Base-by-base conservation (phyloP, 306 rosid genomes). In the Delonix regia region DNA sequence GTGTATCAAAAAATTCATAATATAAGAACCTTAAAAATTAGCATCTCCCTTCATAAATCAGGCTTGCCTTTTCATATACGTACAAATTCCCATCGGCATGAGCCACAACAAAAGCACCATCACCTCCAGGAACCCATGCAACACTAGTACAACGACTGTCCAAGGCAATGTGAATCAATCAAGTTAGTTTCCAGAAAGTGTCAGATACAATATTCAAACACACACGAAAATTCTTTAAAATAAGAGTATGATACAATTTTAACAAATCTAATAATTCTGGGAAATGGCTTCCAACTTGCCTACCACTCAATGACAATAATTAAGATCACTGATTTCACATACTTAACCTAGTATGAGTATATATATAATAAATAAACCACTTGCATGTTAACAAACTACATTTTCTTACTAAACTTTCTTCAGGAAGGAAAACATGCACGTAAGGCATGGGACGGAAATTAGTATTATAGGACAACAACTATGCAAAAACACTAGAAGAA, bases 111-210 rank as follows among this genome's bases (percentile, higher is more conserved):
- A 96, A 96, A 81, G 92, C 82, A 59, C 97, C 96, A 73, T 96
- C 97, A 75, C 97, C 91, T 80, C 92, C 90, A 55, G 99, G 97
- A 66, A 96, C 90, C 99, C 99, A 96, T 49, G 97, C 87, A 83
- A 93, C 62, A 83, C 92, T 84, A 36, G 94, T 90, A 84, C 99
- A 96, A 27, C 99, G 98, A 77, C 99, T 96, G 98, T 84, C 71
- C 70, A 69, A 78, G 53, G 80, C 65, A 87, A 81, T 73, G 77
- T 28, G 56, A 69, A 81, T 77, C 73, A 79, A 82, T 68, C 74
- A 73, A 71, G 84, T 70, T 33, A 78, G 64, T 44, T 71, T 71
- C 51, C 74, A 81, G 38, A 75, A 21, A 71, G 30, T 25, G 7
- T 57, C 64, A 9, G 70, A 76, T 41, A 36, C 52, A 68, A 60